phyloP scores from a whole-genome alignment of 306 rosid genomes.

The Dalbergia oliveri region DNA sequence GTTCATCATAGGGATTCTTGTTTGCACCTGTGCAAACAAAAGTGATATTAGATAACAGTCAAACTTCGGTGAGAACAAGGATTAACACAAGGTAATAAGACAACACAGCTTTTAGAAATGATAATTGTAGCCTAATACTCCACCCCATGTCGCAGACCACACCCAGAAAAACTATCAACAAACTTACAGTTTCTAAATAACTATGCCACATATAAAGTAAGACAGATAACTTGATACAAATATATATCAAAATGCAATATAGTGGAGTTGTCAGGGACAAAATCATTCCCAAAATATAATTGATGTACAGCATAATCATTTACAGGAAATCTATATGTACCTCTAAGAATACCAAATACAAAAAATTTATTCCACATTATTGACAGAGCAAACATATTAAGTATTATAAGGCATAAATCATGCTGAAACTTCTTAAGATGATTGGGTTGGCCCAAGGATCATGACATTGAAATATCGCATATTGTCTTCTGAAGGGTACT shows the following conservation, averaged over 20 bases:
- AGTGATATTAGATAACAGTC: too few species aligned
- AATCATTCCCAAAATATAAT: not conserved
- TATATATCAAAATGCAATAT: too few species aligned
- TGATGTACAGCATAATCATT: not conserved
- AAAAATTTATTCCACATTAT: too few species aligned
- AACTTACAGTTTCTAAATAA: not conserved
- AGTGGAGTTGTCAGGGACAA: not conserved
- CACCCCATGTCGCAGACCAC: too few species aligned
- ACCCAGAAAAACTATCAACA: too few species aligned
- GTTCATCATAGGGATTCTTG: conserved; percentile 57
- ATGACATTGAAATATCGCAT: conserved; percentile 97
- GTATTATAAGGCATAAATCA: conserved; percentile 17
- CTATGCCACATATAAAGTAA: not conserved
- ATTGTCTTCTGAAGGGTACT: conserved; percentile 99
- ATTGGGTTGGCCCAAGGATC: conserved; percentile 98
- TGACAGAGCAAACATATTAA: not conserved
- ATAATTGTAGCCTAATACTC: too few species aligned
- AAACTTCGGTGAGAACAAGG: too few species aligned
- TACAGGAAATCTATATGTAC: too few species aligned
- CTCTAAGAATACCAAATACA: too few species aligned
- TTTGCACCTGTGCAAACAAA: not conserved
- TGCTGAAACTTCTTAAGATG: conserved; percentile 89
- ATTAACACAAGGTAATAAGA: too few species aligned
- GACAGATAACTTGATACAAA: not conserved
- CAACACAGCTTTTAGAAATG: too few species aligned